A percentile compares a stretch with the other conserved stretches of the same genome.
phyloP scores from a whole-genome alignment of 192 early-diverging fungal species.

The Dissophora globulifera region DNA sequence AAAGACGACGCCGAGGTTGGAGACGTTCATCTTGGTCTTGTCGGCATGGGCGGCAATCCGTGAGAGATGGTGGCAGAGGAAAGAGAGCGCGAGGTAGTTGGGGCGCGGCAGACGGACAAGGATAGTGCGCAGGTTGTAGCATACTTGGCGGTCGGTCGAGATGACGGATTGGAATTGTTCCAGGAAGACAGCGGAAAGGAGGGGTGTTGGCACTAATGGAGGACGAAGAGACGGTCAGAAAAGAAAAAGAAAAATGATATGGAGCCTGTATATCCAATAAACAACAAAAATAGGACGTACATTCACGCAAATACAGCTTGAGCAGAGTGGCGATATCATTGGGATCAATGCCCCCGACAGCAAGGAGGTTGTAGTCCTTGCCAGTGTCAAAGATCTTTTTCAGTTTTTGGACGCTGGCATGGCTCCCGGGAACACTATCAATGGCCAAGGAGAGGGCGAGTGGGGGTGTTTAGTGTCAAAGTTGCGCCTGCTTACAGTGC shows the following conservation, averaged over 20 bases:
- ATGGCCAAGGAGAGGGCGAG: too few species aligned
- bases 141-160: conserved; percentile 40
- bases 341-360: conserved; percentile 58
- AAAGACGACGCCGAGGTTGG: conserved; percentile 71
- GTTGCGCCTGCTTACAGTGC: too few species aligned
- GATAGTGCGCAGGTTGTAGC: conserved; percentile 43
- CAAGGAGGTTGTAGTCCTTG: conserved; percentile 60
- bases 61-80: conserved; percentile 64
- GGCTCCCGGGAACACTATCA: conserved; percentile 62
- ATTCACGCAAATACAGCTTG: conserved; percentile 69
- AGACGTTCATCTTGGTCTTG: conserved; percentile 68
- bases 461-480: too few species aligned
- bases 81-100: conserved; percentile 62
- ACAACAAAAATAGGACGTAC: conserved; percentile 48
- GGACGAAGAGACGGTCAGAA: background rate
- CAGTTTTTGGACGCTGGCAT: conserved; percentile 61
- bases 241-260: background rate
- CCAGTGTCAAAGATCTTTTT: conserved; percentile 61
- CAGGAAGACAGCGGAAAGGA: conserved; percentile 57
- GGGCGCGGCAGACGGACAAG: conserved; percentile 58
- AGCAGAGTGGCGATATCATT: conserved; percentile 68
- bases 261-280: background rate
- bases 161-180: conserved; percentile 58
- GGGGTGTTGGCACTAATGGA: conserved; percentile 61
- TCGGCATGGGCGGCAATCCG: conserved; percentile 57